phyloP scores from a whole-genome alignment of 1,139 yeast genomes.

The Kurtzmaniella natalensis region DNA sequence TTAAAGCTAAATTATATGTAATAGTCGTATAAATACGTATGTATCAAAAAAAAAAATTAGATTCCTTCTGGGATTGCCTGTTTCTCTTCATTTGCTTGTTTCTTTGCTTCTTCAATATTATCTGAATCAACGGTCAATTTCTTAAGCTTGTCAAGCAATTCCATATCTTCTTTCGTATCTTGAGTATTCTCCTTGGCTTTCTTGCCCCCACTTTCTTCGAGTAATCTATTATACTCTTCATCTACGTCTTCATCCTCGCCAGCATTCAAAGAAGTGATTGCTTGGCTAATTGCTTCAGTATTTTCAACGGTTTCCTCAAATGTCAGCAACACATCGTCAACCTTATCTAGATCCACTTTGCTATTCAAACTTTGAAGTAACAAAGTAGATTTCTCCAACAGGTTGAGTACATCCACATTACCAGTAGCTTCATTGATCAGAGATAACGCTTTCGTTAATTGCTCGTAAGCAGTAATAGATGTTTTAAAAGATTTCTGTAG shows the following conservation, averaged over 20 bases:
- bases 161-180: conserved; percentile 1
- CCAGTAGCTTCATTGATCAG: conserved; percentile 48
- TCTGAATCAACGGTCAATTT: conserved; percentile 8
- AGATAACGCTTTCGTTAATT: conserved; percentile 32
- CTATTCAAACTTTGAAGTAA: conserved; percentile 31
- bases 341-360: conserved; percentile 23
- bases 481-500: conserved; percentile 27
- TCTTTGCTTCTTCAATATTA: neutral
- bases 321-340: conserved; percentile 34
- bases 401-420: conserved; percentile 34
- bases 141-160: conserved; percentile 9
- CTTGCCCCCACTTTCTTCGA: conserved; percentile 7
- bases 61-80: neutral
- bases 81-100: neutral
- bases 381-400: conserved; percentile 31
- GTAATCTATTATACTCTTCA: conserved; percentile 21
- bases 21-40: too few relatives aligned
- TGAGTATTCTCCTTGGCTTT: neutral
- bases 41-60: too few relatives aligned
- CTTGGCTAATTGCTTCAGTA: conserved; percentile 30
- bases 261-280: conserved; percentile 16
- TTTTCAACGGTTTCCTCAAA: conserved; percentile 36
- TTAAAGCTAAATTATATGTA: too few relatives aligned
- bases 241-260: conserved; percentile 30
- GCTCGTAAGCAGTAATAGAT: conserved; percentile 27